phyloP scores from a whole-genome alignment of 805 yeast species.

The Monosporozyma servazzii region DNA sequence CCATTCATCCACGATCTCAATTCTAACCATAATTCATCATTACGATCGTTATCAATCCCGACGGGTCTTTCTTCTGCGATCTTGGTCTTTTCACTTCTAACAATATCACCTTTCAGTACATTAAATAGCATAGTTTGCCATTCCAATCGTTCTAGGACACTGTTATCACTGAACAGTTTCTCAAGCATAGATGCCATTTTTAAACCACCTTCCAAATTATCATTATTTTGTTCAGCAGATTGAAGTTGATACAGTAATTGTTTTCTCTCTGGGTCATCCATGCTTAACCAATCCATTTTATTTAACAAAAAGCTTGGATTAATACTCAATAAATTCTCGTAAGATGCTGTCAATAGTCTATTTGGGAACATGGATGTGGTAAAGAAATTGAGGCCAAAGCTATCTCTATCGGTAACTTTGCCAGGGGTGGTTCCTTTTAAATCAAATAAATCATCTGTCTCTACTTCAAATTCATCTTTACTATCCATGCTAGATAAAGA shows the following conservation, averaged over 20 bases:
- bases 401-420: constrained; percentile 7
- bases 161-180: constrained; percentile 26
- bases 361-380: constrained; percentile 1
- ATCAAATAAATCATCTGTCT: constrained; percentile 9
- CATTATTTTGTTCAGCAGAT: not conserved
- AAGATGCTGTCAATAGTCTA: constrained; percentile 9
- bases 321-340: constrained; percentile 14
- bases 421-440: constrained; percentile 14
- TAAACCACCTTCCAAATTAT: not conserved
- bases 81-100: constrained; percentile 79
- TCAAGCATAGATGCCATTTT: constrained; percentile 6
- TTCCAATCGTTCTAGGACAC: constrained; percentile 68
- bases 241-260: not conserved
- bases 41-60: constrained; percentile 20
- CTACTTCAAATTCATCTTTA: constrained; percentile 18
- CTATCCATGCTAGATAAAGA: constrained; percentile 17
- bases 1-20: constrained; percentile 75
- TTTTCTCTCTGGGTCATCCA: not conserved
- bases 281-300: constrained; percentile 27
- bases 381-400: constrained; percentile 1
- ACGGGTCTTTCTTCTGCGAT: constrained; percentile 41
- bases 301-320: constrained; percentile 21
- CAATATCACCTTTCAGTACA: constrained; percentile 91
- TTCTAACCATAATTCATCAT: constrained; percentile 72
- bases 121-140: constrained; percentile 93